A percentile compares a stretch with the other conserved stretches of the same genome.
These are phyloP conservation scores for Fragilaria radians DNA, from an alignment of 108 stramenopile genomes.

Conservation along the genomic window DNA sequence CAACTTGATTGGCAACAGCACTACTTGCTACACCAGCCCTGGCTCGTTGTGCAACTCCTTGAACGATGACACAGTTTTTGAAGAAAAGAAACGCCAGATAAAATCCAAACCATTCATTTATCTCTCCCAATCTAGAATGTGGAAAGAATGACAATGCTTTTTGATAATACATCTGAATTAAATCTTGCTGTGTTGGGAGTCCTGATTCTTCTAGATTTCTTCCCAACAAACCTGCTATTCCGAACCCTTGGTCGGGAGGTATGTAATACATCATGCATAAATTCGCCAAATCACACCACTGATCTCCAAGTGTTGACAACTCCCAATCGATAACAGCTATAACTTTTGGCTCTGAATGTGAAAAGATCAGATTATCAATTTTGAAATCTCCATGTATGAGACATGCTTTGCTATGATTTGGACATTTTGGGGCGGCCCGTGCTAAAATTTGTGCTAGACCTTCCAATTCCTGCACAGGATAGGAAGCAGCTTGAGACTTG, in stretches of 20 bases:
- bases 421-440: conserved; percentile 34
- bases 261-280: conserved; percentile 85
- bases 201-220: conserved; percentile 39
- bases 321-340: conserved; percentile 98
- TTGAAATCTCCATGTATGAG: conserved; percentile 96
- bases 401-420: conserved; percentile 39
- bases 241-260: conserved; percentile 40
- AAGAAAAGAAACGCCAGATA: conserved; percentile 86
- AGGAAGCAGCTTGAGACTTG: conserved; percentile 53
- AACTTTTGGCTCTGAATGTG: conserved; percentile 80
- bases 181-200: conserved; percentile 56
- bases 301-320: conserved; percentile 88
- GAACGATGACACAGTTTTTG: conserved; percentile 94
- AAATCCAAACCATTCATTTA: conserved; percentile 52
- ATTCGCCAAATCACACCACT: conserved; percentile 90
- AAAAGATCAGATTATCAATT: conserved; percentile 93
- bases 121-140: conserved; percentile 2
- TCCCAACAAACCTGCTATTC: conserved; percentile 49
- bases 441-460: conserved; percentile 36
- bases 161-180: conserved; percentile 42
- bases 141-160: conserved; percentile 1
- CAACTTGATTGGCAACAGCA: conserved; percentile 61
- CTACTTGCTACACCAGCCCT: conserved; percentile 80
- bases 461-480: conserved; percentile 18
- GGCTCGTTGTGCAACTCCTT: conserved; percentile 88